A percentile compares a stretch with the other conserved stretches of the same genome.
phyloP scores from a whole-genome alignment of 371 early-diverging fungal genomes.

The Actinomortierella wolfii region DNA sequence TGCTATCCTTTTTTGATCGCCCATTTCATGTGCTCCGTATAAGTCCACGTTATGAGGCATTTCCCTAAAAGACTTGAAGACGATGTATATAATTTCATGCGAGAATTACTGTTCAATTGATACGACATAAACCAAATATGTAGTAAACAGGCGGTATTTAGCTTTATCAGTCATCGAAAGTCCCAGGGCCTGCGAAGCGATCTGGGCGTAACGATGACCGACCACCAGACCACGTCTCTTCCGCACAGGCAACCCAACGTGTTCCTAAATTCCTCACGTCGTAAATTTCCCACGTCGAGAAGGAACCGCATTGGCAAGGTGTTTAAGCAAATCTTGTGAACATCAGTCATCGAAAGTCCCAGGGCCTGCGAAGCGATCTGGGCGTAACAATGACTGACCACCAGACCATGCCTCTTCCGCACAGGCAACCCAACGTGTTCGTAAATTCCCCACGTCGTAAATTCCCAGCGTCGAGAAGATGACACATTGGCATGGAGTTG shows the following conservation, averaged over 20 bases:
- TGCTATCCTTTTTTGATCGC: conserved; percentile 6
- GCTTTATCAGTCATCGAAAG: conserved; percentile 4
- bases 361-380: conserved; percentile 1
- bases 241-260: conserved; percentile 6
- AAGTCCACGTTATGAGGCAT: neutral
- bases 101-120: neutral
- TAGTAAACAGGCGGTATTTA: neutral
- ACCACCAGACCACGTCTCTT: neutral
- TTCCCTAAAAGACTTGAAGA: neutral
- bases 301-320: conserved; percentile 1
- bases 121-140: neutral
- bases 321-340: no score
- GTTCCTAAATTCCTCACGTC: neutral
- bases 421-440: conserved; percentile 5
- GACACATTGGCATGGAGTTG: neutral
- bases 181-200: conserved; percentile 2
- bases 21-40: conserved; percentile 6
- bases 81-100: neutral
- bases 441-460: neutral
- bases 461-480: conserved; percentile 1
- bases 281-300: conserved; percentile 5
- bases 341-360: conserved; percentile 6
- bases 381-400: conserved; percentile 3
- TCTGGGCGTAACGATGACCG: conserved; percentile 5
- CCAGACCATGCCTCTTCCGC: neutral